These are phyloP conservation scores for Arachis stenosperma DNA, from an alignment of 306 rosid genomes.

Conservation along the genomic window DNA sequence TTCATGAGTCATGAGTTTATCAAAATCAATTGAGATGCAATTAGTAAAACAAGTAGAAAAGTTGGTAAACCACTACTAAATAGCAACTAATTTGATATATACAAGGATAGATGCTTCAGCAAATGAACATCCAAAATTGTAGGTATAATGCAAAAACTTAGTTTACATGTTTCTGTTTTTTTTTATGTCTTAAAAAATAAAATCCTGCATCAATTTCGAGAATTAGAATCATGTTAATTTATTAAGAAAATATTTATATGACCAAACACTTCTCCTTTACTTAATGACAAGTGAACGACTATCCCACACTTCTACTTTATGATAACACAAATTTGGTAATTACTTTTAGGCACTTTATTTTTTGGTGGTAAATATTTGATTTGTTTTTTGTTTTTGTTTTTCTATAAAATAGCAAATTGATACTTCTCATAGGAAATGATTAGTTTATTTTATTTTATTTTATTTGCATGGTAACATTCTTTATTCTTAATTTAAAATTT, in stretches of 20 bases:
- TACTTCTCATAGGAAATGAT: no score
- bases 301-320: slow-evolving; percentile 75
- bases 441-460: no score
- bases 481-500: no score
- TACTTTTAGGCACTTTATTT: slow-evolving; percentile 1
- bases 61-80: slow-evolving; percentile 86
- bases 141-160: slow-evolving; percentile 33
- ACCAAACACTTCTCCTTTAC: slow-evolving; percentile 15
- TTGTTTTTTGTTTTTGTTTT: background rate
- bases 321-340: slow-evolving; percentile 82
- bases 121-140: slow-evolving; percentile 34
- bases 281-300: slow-evolving; percentile 67
- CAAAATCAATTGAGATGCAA: slow-evolving; percentile 71
- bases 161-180: background rate
- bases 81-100: background rate
- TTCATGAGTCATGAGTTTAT: slow-evolving; percentile 26
- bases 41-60: slow-evolving; percentile 79
- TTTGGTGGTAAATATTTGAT: slow-evolving; percentile 3
- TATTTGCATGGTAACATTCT: no score
- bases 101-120: slow-evolving; percentile 56
- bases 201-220: slow-evolving; percentile 4
- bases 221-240: slow-evolving; percentile 23
- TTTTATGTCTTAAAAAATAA: background rate
- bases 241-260: background rate
- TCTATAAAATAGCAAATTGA: no score